A percentile compares a stretch with the other conserved stretches of the same genome.
phyloP scores from a whole-genome alignment of 1,139 yeast genomes.

The Pichia sp. region DNA sequence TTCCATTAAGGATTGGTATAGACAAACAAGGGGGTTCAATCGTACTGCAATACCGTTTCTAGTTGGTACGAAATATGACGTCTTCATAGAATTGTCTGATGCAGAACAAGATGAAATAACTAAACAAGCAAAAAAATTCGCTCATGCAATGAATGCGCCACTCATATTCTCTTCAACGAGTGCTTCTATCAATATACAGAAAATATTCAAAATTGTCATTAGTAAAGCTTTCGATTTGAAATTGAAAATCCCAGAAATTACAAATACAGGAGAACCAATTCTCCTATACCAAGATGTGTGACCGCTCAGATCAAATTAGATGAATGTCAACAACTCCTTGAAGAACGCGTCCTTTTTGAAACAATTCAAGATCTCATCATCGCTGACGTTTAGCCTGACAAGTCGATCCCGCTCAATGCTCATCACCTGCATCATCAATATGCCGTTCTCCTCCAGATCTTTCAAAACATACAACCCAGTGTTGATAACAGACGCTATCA shows the following conservation, averaged over 20 bases:
- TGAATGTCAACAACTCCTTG: slow-evolving; percentile 23
- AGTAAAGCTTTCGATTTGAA: slow-evolving; percentile 89
- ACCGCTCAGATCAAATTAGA: background rate
- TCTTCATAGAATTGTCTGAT: slow-evolving; percentile 70
- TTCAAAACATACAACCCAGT: slow-evolving; percentile 48
- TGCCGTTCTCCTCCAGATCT: slow-evolving; percentile 74
- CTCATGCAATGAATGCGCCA: slow-evolving; percentile 87
- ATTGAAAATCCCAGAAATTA: slow-evolving; percentile 77
- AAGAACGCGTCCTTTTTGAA: slow-evolving; percentile 48
- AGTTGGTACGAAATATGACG: slow-evolving; percentile 91
- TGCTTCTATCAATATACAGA: slow-evolving; percentile 89
- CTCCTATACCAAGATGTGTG: slow-evolving; percentile 38
- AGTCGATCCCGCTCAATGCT: slow-evolving; percentile 61
- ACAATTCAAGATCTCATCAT: slow-evolving; percentile 59
- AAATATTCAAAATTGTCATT: slow-evolving; percentile 84
- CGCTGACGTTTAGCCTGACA: slow-evolving; percentile 59
- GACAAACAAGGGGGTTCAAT: slow-evolving; percentile 89
- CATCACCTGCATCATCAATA: slow-evolving; percentile 58
- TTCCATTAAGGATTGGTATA: slow-evolving; percentile 89
- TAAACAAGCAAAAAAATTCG: slow-evolving; percentile 78
- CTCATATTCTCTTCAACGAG: slow-evolving; percentile 88
- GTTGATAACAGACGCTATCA: slow-evolving; percentile 16
- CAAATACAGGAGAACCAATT: slow-evolving; percentile 82
- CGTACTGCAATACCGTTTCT: slow-evolving; percentile 87
- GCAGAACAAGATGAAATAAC: slow-evolving; percentile 85